Conservation (phyloP, 2,329 filamentous ascomycete genomes). For the Colletotrichum caudatum region DNA sequence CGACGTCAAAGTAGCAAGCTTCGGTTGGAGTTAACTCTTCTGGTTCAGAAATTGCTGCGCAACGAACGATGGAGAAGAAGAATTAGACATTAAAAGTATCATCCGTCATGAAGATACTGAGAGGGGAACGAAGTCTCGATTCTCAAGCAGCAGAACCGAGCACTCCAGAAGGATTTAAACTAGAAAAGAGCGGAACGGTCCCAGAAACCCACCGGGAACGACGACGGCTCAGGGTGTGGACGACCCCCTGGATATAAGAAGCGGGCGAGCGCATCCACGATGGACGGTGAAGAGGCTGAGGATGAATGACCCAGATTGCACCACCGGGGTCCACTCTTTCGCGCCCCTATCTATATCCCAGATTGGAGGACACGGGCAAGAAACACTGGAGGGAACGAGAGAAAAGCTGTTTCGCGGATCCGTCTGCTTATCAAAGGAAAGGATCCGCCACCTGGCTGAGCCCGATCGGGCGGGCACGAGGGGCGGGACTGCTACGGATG, state of each 20-base stretch:
- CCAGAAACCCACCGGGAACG: background rate
- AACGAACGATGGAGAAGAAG: background rate
- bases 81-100: conserved; percentile 25
- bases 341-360: background rate
- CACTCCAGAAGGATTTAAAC: background rate
- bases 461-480: background rate
- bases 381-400: background rate
- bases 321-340: conserved; percentile 31
- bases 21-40: background rate
- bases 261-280: background rate
- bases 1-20: conserved; percentile 15
- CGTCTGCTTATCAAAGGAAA: background rate
- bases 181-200: background rate
- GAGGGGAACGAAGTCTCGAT: background rate
- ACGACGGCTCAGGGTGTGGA: background rate
- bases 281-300: conserved; percentile 4
- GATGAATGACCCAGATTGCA: conserved; percentile 18
- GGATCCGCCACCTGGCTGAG: background rate
- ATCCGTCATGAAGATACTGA: background rate
- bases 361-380: conserved; percentile 3
- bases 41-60: background rate
- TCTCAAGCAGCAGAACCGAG: background rate
- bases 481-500: background rate
- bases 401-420: background rate
- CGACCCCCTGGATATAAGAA: conserved; percentile 15